Conservation (phyloP, 2,329 filamentous ascomycete genomes). For the Fusarium illudens region DNA sequence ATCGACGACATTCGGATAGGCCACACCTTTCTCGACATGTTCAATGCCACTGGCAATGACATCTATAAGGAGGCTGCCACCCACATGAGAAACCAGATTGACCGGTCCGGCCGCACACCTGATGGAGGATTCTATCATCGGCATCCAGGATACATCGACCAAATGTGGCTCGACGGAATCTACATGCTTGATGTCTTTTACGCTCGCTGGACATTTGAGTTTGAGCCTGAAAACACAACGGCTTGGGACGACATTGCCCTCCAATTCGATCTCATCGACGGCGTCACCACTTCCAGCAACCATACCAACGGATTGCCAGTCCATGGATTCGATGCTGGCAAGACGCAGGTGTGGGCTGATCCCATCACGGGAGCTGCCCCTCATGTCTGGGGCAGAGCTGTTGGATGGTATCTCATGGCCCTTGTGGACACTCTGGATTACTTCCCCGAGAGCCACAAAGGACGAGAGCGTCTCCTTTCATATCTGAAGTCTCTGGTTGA, state of each 20-base stretch:
- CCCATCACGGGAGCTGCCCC: conserved; percentile 27
- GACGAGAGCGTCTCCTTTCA: conserved; percentile 14
- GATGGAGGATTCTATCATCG: conserved; percentile 32
- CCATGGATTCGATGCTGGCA: conserved; percentile 28
- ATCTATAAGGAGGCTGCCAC: conserved; percentile 30
- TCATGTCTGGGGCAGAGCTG: conserved; percentile 32
- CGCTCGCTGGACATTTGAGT: conserved; percentile 30
- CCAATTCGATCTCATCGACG: conserved; percentile 26
- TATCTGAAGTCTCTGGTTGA: conserved; percentile 19
- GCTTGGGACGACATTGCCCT: conserved; percentile 34
- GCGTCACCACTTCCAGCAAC: conserved; percentile 1
- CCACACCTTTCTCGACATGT: conserved; percentile 28
- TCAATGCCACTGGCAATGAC: conserved; percentile 18
- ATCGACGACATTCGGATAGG: conserved; percentile 32
- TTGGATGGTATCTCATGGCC: conserved; percentile 36
- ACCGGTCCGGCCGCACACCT: conserved; percentile 25
- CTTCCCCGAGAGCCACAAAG: conserved; percentile 23
- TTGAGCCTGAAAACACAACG: conserved; percentile 27
- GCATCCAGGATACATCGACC: conserved; percentile 38
- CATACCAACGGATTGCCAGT: conserved; percentile 24
- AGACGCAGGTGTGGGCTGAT: conserved; percentile 32
- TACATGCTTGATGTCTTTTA: conserved; percentile 35
- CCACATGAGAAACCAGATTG: conserved; percentile 21
- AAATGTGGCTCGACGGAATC: conserved; percentile 35
- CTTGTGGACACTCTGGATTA: conserved; percentile 29